Conservation (phyloP, 2,329 filamentous ascomycete species). For the Leptographium radiaticola region DNA sequence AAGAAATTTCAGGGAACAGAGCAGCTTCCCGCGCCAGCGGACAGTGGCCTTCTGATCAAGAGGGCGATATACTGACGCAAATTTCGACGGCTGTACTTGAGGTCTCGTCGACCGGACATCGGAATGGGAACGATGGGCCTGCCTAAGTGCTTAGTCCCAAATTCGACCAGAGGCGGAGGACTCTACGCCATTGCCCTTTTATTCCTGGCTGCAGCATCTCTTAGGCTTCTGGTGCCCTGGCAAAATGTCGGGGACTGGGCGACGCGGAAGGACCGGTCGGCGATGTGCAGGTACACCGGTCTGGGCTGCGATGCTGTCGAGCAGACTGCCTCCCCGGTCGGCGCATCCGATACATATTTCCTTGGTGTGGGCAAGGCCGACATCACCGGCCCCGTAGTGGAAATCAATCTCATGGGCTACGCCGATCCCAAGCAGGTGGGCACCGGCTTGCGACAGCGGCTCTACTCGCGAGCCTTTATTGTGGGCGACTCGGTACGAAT, state of each 20-base stretch:
- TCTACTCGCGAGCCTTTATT: slow-evolving; percentile 82
- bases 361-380: slow-evolving; percentile 40
- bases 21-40: too few species aligned
- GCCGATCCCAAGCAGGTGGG: slow-evolving; percentile 69
- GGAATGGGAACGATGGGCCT: neutral
- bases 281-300: neutral
- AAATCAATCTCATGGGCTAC: slow-evolving; percentile 85
- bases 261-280: neutral
- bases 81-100: too few species aligned
- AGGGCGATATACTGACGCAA: too few species aligned
- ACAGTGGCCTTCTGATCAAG: too few species aligned
- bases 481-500: slow-evolving; percentile 54
- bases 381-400: slow-evolving; percentile 61
- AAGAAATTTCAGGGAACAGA: too few species aligned
- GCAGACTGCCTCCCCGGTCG: neutral
- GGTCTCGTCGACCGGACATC: too few species aligned
- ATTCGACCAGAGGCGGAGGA: neutral
- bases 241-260: neutral
- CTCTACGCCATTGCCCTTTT: neutral
- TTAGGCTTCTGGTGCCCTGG: neutral
- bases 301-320: neutral
- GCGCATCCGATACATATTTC: slow-evolving; percentile 28
- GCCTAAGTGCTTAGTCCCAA: neutral
- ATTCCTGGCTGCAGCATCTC: neutral
- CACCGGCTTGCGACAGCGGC: slow-evolving; percentile 66